These are phyloP conservation scores for Sporothrix pallida DNA, from an alignment of 2,329 filamentous ascomycete species.

Conservation along the genomic window DNA sequence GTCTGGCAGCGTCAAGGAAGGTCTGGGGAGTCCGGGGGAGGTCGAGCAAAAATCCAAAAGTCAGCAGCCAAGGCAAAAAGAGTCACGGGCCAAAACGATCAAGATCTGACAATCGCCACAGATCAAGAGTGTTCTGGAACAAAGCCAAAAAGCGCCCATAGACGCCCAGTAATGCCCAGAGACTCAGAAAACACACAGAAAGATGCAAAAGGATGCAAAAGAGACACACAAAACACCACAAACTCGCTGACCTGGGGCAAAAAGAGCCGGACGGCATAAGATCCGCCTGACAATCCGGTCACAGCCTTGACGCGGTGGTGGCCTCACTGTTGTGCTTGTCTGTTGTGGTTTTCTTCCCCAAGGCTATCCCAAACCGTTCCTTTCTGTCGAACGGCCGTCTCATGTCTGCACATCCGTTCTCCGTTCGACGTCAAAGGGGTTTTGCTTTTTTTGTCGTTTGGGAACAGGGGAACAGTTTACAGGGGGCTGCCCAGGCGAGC, in stretches of 20 bases:
- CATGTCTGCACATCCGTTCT: slow-evolving; percentile 45
- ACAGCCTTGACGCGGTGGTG: slow-evolving; percentile 46
- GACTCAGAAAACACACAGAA: not conserved
- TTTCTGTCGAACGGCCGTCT: slow-evolving; percentile 48
- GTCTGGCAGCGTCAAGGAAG: not conserved
- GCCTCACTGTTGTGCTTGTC: slow-evolving; percentile 38
- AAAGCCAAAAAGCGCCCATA: not conserved
- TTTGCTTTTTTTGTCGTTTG: slow-evolving; percentile 18
- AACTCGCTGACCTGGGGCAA: slow-evolving; percentile 32
- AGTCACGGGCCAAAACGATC: slow-evolving; percentile 35
- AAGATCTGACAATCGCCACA: slow-evolving; percentile 40
- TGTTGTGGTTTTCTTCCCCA: not conserved
- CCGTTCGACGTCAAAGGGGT: slow-evolving; percentile 37
- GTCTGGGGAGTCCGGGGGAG: not conserved
- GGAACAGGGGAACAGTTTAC: slow-evolving; percentile 18
- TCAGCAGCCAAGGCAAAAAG: slow-evolving; percentile 35
- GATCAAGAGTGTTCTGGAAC: slow-evolving; percentile 42
- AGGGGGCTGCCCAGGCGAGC: not conserved
- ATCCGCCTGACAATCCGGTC: slow-evolving; percentile 56
- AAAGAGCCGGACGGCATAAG: slow-evolving; percentile 51
- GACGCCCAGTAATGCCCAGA: not conserved
- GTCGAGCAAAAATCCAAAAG: slow-evolving; percentile 23
- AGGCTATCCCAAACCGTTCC: not conserved
- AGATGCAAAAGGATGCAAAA: not conserved
- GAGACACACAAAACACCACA: slow-evolving; percentile 20